Base-by-base conservation (phyloP, 192 early-diverging fungal species). In the Kappamyces sp. region DNA sequence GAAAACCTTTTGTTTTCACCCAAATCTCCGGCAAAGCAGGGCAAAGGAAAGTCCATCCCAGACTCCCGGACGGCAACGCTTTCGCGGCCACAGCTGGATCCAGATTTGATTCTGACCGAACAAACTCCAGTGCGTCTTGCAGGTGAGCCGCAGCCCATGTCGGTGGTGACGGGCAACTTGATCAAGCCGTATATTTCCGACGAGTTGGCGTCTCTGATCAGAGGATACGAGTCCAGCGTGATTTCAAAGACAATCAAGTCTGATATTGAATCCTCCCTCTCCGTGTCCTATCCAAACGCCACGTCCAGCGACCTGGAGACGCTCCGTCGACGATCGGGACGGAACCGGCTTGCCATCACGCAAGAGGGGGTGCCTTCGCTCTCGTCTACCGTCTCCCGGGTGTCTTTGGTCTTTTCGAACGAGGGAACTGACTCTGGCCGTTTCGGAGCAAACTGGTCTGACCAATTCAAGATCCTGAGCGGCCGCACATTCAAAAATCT, bases 401-500 rank as follows among this genome's bases (percentile, higher is more conserved):
- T n/a, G n/a, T n/a, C n/a, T n/a, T n/a, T n/a, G n/a, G n/a, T n/a
- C n/a, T n/a, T n/a, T n/a, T n/a, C n/a, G n/a, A n/a, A n/a, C n/a
- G n/a, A n/a, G 43, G 43, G 43, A 45, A 11, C 43, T 45, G 43
- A n/a, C n/a, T n/a, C n/a, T n/a, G n/a, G n/a, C n/a, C n/a, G n/a
- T n/a, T n/a, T n/a, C 54, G 14, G 86, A 6, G 76, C 87, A 1
- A 71, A 74, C 2, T 78, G 76, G 66, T 75, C 70, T 51, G 83
- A 77, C 0, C 88, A 90, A 57, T 86, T 89, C 69, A 68, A 63
- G 39, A 86, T 92, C 54, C 67, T 92, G 5, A 77, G 81, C 7
- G 78, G 83, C 37, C 70, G 90, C 45, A 87, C 87, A 7, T 78
- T 89, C 61, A 88, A 89, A 67, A 90, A 90, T 64, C 70, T 92